Conservation (phyloP, 1,139 yeast genomes). For the Kluyveromyces sp. region DNA sequence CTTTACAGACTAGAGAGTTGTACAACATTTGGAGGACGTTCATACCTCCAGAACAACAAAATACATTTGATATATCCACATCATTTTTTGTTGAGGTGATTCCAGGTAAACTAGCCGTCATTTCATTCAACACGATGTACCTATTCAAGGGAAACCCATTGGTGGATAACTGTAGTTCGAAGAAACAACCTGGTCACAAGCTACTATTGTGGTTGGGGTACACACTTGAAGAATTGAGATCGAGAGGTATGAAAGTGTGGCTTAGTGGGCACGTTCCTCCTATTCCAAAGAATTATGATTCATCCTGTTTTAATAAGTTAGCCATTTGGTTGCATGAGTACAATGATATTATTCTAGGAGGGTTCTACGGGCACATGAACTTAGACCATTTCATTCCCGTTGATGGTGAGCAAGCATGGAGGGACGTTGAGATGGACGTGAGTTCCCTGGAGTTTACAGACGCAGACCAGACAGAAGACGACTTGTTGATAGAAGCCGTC, state of each 20-base stretch:
- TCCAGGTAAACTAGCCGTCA: constrained; percentile 67
- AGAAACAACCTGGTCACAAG: constrained; percentile 72
- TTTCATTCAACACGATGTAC: constrained; percentile 72
- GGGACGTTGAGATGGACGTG: constrained; percentile 18
- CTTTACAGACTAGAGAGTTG: constrained; percentile 72
- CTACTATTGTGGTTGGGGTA: constrained; percentile 73
- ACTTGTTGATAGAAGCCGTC: constrained; percentile 24
- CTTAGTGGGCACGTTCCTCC: constrained; percentile 86
- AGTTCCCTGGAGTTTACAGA: constrained; percentile 12
- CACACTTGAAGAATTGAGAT: constrained; percentile 63
- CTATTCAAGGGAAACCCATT: constrained; percentile 71
- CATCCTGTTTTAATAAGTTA: constrained; percentile 64
- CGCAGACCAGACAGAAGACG: constrained; percentile 21
- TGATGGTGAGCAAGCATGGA: constrained; percentile 63
- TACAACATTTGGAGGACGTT: constrained; percentile 65
- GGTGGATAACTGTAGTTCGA: constrained; percentile 69
- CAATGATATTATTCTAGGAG: constrained; percentile 76
- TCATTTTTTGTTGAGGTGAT: constrained; percentile 69
- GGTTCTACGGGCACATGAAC: constrained; percentile 84
- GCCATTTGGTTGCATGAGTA: constrained; percentile 75
- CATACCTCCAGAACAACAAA: constrained; percentile 73
- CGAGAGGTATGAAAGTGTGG: constrained; percentile 80
- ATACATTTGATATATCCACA: constrained; percentile 67
- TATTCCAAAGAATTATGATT: constrained; percentile 65
- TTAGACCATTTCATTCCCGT: constrained; percentile 76